A percentile compares a stretch with the other conserved stretches of the same genome.
phyloP scores from a whole-genome alignment of 352 stramenopile species.

The Hyaloperonospora brassicae region DNA sequence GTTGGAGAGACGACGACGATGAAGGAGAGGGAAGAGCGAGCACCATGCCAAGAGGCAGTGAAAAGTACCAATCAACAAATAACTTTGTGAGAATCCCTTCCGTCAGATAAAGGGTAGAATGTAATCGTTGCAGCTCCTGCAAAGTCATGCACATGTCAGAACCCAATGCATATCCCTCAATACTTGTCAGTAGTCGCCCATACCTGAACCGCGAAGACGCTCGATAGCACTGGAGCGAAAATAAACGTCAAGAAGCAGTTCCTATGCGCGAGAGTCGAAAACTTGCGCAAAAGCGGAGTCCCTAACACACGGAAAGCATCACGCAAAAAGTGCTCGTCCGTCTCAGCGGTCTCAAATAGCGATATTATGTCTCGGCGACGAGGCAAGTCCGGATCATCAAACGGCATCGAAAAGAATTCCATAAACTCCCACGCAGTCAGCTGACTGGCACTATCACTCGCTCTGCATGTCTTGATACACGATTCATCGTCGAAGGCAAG shows the following conservation, averaged over 20 bases:
- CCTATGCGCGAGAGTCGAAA: slow-evolving; percentile 24
- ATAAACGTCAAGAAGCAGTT: slow-evolving; percentile 51
- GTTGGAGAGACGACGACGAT: slow-evolving; percentile 63
- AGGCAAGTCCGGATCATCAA: slow-evolving; percentile 50
- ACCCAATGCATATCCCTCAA: background rate
- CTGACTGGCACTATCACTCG: slow-evolving; percentile 30
- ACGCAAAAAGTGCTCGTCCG: slow-evolving; percentile 48
- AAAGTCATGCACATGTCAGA: slow-evolving; percentile 11
- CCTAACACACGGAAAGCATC: slow-evolving; percentile 37
- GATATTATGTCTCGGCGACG: slow-evolving; percentile 52
- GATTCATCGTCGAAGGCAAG: slow-evolving; percentile 48
- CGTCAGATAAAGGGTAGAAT: slow-evolving; percentile 51
- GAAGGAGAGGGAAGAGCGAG: slow-evolving; percentile 54
- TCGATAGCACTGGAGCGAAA: slow-evolving; percentile 64
- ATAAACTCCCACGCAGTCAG: slow-evolving; percentile 70
- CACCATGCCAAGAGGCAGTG: slow-evolving; percentile 50
- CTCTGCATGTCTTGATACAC: slow-evolving; percentile 28
- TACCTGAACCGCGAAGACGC: slow-evolving; percentile 78
- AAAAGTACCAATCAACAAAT: slow-evolving; percentile 82
- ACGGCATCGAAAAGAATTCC: slow-evolving; percentile 77
- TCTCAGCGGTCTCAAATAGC: slow-evolving; percentile 53
- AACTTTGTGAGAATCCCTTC: slow-evolving; percentile 37
- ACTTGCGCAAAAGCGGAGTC: slow-evolving; percentile 45
- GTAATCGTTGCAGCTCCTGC: slow-evolving; percentile 56
- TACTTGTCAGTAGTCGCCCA: background rate